phyloP scores from a whole-genome alignment of 2,329 filamentous ascomycete genomes.

The Fusarium coicis region DNA sequence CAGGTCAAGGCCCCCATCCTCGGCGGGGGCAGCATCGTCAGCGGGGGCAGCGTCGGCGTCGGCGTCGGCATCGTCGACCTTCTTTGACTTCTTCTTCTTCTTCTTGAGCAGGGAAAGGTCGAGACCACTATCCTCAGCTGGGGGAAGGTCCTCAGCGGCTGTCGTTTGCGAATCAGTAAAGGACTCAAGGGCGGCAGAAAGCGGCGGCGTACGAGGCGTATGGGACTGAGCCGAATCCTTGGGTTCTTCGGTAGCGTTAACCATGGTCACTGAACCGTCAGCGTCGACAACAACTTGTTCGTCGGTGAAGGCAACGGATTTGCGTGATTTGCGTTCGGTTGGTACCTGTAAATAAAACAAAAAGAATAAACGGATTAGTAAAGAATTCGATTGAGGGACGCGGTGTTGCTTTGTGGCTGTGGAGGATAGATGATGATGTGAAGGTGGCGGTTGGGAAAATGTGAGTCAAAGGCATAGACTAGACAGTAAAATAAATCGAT shows the following conservation, averaged over 20 bases:
- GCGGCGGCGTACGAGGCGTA: slow-evolving; percentile 72
- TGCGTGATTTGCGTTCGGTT: slow-evolving; percentile 78
- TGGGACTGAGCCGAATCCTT: slow-evolving; percentile 87
- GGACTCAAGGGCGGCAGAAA: slow-evolving; percentile 64
- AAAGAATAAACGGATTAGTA: slow-evolving; percentile 30
- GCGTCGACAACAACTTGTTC: slow-evolving; percentile 87
- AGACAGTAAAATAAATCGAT: slow-evolving; percentile 30
- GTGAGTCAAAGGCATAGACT: slow-evolving; percentile 41
- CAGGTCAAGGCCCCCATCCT: slow-evolving; percentile 64
- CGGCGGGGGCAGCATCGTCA: slow-evolving; percentile 50
- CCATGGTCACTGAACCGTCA: slow-evolving; percentile 85
- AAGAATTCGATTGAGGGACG: slow-evolving; percentile 6
- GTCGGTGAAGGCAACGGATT: slow-evolving; percentile 94
- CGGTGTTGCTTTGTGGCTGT: slow-evolving; percentile 10
- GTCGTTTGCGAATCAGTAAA: slow-evolving; percentile 62
- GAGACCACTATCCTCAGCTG: slow-evolving; percentile 62
- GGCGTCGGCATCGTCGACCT: slow-evolving; percentile 52
- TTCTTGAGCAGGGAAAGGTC: slow-evolving; percentile 81
- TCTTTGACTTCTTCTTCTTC: slow-evolving; percentile 71
- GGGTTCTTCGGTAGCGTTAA: slow-evolving; percentile 77
- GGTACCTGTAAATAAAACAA: slow-evolving; percentile 38
- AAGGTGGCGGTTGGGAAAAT: slow-evolving; percentile 44
- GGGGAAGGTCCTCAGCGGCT: slow-evolving; percentile 59
- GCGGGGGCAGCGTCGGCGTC: slow-evolving; percentile 57
- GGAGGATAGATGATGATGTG: slow-evolving; percentile 16